Base-by-base conservation (phyloP, 2,329 filamentous ascomycete species). In the Fusarium sp. region DNA sequence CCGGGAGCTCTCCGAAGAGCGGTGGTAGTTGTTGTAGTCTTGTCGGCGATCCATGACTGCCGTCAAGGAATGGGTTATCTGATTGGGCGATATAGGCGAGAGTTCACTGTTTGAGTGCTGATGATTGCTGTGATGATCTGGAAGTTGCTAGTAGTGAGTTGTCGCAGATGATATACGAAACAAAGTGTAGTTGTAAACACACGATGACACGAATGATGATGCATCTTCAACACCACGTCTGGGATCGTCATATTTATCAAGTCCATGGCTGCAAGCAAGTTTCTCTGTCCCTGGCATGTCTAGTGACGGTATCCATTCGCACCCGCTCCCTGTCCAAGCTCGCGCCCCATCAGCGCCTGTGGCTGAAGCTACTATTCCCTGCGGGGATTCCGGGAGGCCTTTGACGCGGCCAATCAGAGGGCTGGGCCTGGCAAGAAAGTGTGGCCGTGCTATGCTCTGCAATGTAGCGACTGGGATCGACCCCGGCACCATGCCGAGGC, bases 361-460 rank as follows among this genome's bases (percentile, higher is more conserved):
- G 77, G 77, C 77, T 79, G 75, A 63, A 77, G 74, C 71, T 64
- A 58, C 65, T 56, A 69, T 64, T 68, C 71, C 70, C 47, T 31
- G 74, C 75, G 77, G 77, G 62, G 74, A 64, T 50, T 66, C 76
- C 76, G 77, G 77, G 77, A 79, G 77, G 77, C 77, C 75, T 69
- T 78, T 33, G 47, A 57, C 45, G 42, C n/a, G 36, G 6, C 75
- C 68, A 79, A 78, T 79, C 61, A 77, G 42, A 29, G 9, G 6
- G 6, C 64, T 7, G 56, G 35, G 29, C 54, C 38, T 13, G 47
- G 33, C 54, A 25, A 16, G 27, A 10, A 25, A 35, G 42, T 63
- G 75, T 74, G 75, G 75, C 76, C 76, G 70, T 78, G 76, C 75
- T 31, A 52, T 31, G 22, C 14, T 52, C 25, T 52, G 45, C 25